These are phyloP conservation scores for Miamiensis avidus DNA, from an alignment of 169 alveolate species.

Conservation along the genomic window DNA sequence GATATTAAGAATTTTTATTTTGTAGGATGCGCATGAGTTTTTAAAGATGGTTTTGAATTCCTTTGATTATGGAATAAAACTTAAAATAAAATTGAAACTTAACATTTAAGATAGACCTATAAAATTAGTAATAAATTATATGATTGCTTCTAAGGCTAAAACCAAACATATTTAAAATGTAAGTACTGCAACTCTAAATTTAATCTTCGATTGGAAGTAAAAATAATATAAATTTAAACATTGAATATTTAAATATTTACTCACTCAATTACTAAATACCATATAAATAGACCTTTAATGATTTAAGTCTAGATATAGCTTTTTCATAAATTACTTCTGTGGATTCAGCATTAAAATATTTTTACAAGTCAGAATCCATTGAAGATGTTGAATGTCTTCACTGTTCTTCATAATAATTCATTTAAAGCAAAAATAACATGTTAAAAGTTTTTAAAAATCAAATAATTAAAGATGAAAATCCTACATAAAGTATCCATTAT, in stretches of 20 bases:
- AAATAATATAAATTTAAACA: too few relatives aligned
- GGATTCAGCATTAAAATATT: not conserved
- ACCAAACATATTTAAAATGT: not conserved
- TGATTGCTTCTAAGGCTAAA: not conserved
- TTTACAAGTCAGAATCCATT: not conserved
- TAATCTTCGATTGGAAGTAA: not conserved
- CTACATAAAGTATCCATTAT: too few relatives aligned
- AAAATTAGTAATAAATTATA: too few relatives aligned
- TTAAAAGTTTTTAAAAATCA: too few relatives aligned
- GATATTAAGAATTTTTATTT: too few relatives aligned
- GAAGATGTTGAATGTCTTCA: not conserved
- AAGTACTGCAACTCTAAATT: not conserved
- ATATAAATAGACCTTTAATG: not conserved
- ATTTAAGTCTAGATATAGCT: not conserved
- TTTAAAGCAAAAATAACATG: not conserved
- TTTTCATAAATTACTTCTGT: too few relatives aligned
- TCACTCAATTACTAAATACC: too few relatives aligned
- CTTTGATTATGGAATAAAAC: too few relatives aligned
- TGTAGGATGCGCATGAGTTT: not conserved
- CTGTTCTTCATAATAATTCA: not conserved
- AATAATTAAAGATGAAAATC: not conserved
- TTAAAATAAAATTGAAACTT: not conserved
- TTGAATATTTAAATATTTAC: too few relatives aligned
- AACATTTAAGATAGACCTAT: too few relatives aligned
- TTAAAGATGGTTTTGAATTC: not conserved